Base-by-base conservation (phyloP, 1,284 basidiomycete genomes). In the Ceratorhiza oryzae-sativae region DNA sequence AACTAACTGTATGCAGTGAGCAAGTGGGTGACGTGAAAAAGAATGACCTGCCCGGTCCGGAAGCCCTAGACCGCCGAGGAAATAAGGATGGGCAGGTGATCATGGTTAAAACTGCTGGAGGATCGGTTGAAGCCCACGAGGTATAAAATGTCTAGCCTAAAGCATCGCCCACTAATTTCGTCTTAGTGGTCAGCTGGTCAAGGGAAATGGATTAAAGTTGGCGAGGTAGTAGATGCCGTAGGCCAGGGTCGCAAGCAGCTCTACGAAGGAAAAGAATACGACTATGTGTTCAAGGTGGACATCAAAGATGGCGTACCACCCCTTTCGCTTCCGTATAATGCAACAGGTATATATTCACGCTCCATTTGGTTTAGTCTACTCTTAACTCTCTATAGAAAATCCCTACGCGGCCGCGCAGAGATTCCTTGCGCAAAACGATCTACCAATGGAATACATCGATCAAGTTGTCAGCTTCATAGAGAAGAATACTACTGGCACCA, bases 251-350 rank as follows among this genome's bases (percentile, higher is more conserved):
- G 92, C 73, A 98, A 94, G 81, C 94, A 97, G 80, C 85, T 97
- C 4, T 91, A 92, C 79, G 81, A 93, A 76, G 97, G 97, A 34
- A 90, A 91, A 79, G 97, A 98, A 81, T 99, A 96, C 78, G 97
- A 99, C 82, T 97, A 98, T 77, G 97, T 99, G 8, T 99, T 99
- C 77, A 96, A 98, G 77, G 96, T 99, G 20, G 97, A 98, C 78
- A 91, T 98, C 32, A 86, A 94, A 75, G 97, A 98, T 75, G 97
- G 95, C 6, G 89, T 88, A 25, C 96, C 97, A 5, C 91, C 95
- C 5, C 84, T 99, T 75, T 98, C 98, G 79, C 86, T 99, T 36
- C 96, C 97, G 0, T 99, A 93, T 81, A 98, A 98, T 79, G 88
- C 86, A 13, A 87, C 87, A 53, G 94, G 95, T 93, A 75, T 73